These are phyloP conservation scores for Leccinum rimulosum DNA, from an alignment of 768 basidiomycete species.

Conservation along the genomic window DNA sequence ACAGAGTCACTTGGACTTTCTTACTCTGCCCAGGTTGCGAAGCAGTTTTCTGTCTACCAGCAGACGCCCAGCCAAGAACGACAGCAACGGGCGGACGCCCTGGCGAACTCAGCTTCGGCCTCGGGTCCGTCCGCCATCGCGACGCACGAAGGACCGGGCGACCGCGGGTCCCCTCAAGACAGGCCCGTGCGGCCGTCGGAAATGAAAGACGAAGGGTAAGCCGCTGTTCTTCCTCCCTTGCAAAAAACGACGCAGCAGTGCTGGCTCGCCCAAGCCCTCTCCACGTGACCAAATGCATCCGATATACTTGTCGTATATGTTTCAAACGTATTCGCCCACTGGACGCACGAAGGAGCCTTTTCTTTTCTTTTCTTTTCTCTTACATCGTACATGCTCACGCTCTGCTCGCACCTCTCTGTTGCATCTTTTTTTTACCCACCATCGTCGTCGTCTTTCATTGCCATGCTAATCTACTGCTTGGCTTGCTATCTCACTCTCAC, in stretches of 20 bases:
- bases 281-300: conserved; percentile 9
- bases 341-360: conserved; percentile 19
- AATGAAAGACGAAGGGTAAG: conserved; percentile 86
- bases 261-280: conserved; percentile 12
- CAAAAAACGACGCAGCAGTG: conserved; percentile 11
- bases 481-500: conserved; percentile 20
- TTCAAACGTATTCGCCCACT: conserved; percentile 15
- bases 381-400: conserved; percentile 19
- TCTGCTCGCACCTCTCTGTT: conserved; percentile 10
- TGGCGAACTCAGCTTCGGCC: neutral
- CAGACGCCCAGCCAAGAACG: conserved; percentile 67
- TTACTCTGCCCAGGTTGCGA: conserved; percentile 63
- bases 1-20: conserved; percentile 38
- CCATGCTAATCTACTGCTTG: conserved; percentile 28
- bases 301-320: conserved; percentile 11
- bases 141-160: conserved; percentile 35
- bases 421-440: conserved; percentile 13
- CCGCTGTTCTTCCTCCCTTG: conserved; percentile 22
- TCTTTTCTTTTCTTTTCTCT: neutral
- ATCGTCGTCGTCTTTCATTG: conserved; percentile 15
- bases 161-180: conserved; percentile 36
- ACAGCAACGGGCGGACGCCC: conserved; percentile 40
- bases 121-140: conserved; percentile 31
- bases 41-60: conserved; percentile 62
- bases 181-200: conserved; percentile 65